Evolutionary conservation across 2,329 filamentous ascomycete species (phyloP), one percentile per base, ranked within the genome.

Genomic region (Arthrobotrys conoides): DNA sequence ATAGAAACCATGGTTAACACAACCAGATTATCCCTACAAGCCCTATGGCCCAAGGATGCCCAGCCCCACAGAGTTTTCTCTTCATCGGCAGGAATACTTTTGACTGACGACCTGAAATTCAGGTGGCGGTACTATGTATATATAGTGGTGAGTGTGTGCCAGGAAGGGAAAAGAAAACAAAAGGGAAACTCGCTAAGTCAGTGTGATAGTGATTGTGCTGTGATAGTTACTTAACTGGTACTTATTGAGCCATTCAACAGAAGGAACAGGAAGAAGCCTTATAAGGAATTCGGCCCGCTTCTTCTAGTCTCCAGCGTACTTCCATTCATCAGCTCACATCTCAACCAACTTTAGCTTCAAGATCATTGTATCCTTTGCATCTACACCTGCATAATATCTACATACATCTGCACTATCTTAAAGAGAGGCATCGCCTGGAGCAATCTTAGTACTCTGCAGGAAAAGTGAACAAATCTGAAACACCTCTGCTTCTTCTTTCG

Each of bases 391-490:
- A 46, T 61, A 33, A 53, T 20, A 46, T 46, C n/a, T 46, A 46
- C 18, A 46, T 12, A 44, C 16, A 12, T 44, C 38, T 44, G 14
- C 38, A 44, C n/a, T 16, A 46, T 46, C 18, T 20, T 38, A 18
- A 46, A 41, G 30, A 48, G 44, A 46, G n/a, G 53, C 33, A 30
- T 5, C 22, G 48, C 46, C 59, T 61, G 55, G 68, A 71, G 30
- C 27, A 6, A 44, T 14, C 46, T 44, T 41, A 22, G 9, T 10
- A 36, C 33, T 20, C 18, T 51, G 18, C 65, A 33, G 36, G 51
- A 63, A 53, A 59, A 41, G 38, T 16, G 38, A 41, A 12, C 63
- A 30, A 33, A 70, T 30, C 71, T 75, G 71, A 75, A 75, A 75
- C 71, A 33, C 64, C 9, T 16, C 53, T 64, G 63, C 24, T 36